Conservation (phyloP, 352 stramenopile species). For the Phytophthora sansomeana region DNA sequence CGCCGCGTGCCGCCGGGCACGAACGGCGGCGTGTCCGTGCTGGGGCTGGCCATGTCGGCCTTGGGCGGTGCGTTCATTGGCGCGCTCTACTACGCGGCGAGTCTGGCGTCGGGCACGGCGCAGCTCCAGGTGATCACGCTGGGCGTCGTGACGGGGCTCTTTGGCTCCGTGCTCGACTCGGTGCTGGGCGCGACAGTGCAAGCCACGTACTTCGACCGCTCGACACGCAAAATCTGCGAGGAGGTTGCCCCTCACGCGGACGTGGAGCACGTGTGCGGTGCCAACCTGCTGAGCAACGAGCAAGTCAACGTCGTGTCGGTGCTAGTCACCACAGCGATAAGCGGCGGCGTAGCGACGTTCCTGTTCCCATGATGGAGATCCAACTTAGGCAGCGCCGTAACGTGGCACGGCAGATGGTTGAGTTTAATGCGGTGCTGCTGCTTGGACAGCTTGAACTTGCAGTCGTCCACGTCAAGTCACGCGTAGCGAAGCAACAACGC, state of each 20-base stretch:
- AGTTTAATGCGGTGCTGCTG: background rate
- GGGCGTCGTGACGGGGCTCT: conserved; percentile 62
- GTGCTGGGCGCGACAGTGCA: conserved; percentile 87
- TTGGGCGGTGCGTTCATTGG: conserved; percentile 92
- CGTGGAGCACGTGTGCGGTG: conserved; percentile 35
- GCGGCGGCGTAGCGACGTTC: conserved; percentile 46
- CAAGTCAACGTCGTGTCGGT: conserved; percentile 82
- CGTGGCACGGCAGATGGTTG: background rate
- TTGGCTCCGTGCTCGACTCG: conserved; percentile 87
- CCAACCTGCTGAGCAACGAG: conserved; percentile 69
- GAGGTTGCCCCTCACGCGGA: conserved; percentile 24
- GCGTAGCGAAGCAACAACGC: background rate
- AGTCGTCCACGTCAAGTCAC: background rate
- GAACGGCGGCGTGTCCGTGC: conserved; percentile 93
- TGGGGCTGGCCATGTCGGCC: conserved; percentile 82
- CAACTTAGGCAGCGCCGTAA: background rate
- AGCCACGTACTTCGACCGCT: conserved; percentile 68
- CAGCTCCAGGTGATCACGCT: conserved; percentile 66
- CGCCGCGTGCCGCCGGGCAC: conserved; percentile 89
- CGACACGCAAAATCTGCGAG: conserved; percentile 68
- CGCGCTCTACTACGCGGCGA: conserved; percentile 63
- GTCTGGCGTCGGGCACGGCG: conserved; percentile 42
- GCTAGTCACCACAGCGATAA: conserved; percentile 58
- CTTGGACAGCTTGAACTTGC: background rate
- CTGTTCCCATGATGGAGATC: conserved; percentile 40